phyloP scores from a whole-genome alignment of 2,329 filamentous ascomycete genomes.

The Calonectria henricotiae region DNA sequence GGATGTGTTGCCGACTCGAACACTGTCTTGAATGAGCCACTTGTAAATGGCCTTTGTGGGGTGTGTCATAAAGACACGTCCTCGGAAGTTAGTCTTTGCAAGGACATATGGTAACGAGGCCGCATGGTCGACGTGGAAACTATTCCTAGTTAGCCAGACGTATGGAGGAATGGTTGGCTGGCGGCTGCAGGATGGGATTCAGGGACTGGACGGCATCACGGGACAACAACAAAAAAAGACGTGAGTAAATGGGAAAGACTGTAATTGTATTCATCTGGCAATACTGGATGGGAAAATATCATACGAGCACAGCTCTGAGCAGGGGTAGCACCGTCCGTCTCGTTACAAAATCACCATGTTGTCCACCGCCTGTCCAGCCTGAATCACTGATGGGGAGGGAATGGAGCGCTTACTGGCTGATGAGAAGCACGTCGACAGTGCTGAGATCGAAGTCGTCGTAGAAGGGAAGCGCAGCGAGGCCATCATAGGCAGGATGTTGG shows the following conservation, averaged over 20 bases:
- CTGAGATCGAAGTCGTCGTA: constrained; percentile 99
- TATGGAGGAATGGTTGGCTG: constrained; percentile 35
- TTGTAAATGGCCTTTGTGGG: constrained; percentile 99
- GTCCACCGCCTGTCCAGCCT: constrained; percentile 54
- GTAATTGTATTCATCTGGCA: constrained; percentile 61
- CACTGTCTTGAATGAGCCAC: constrained; percentile 98
- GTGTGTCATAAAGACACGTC: constrained; percentile 98
- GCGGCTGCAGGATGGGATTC: constrained; percentile 39
- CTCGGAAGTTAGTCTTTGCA: constrained; percentile 97
- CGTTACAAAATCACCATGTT: constrained; percentile 51
- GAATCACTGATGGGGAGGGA: constrained; percentile 46
- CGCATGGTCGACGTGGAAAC: constrained; percentile 99
- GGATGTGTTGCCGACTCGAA: constrained; percentile 85
- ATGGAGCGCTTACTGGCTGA: constrained; percentile 90
- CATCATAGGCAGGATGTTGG: constrained; percentile 96
- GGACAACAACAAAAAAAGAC: constrained; percentile 48
- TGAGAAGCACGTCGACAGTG: constrained; percentile 95
- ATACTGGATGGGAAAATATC: constrained; percentile 55
- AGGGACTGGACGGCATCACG: constrained; percentile 53
- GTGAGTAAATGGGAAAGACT: constrained; percentile 51
- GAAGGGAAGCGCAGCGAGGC: constrained; percentile 92
- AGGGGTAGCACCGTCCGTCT: constrained; percentile 43
- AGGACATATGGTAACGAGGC: constrained; percentile 98
- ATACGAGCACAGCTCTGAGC: constrained; percentile 44
- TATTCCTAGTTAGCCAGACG: constrained; percentile 61